Percentiles rank a stretch among this genome's conserved stretches.
Evolutionary conservation across 805 yeast species (phyloP).

Genomic region (Candida quercuum): DNA sequence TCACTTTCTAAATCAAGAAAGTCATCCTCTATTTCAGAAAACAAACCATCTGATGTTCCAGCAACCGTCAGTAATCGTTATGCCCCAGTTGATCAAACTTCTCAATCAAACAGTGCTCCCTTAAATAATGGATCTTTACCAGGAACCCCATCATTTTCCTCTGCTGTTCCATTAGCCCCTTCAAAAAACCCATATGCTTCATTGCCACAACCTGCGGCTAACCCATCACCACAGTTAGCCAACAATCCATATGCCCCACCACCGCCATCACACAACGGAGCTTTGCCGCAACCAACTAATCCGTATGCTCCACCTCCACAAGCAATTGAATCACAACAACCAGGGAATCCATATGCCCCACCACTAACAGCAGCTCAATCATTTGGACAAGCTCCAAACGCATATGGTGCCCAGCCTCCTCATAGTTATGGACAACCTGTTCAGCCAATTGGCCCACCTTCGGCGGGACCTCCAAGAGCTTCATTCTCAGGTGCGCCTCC

Average conservation of each 20-base stretch:
- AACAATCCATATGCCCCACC: slow-evolving; percentile 9
- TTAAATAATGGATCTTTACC: slow-evolving; percentile 29
- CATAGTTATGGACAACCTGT: slow-evolving; percentile 18
- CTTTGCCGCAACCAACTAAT: slow-evolving; percentile 27
- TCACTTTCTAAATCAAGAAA: slow-evolving; percentile 23
- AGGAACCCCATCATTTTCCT: slow-evolving; percentile 19
- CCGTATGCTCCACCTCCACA: slow-evolving; percentile 27
- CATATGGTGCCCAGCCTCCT: slow-evolving; percentile 20
- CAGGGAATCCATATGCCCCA: slow-evolving; percentile 35
- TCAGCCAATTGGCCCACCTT: slow-evolving; percentile 23
- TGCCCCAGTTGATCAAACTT: slow-evolving; percentile 26
- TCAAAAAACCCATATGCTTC: slow-evolving; percentile 31
- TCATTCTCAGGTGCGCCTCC: too few species aligned
- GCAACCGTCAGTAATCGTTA: slow-evolving; percentile 27
- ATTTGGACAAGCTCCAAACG: too few species aligned
- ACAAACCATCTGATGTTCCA: slow-evolving; percentile 21
- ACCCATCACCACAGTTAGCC: neutral
- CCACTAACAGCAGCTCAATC: slow-evolving; percentile 11
- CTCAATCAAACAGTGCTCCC: slow-evolving; percentile 14
- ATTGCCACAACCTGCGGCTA: slow-evolving; percentile 10
- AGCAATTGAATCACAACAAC: slow-evolving; percentile 14
- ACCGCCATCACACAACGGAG: slow-evolving; percentile 6
- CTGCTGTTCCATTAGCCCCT: slow-evolving; percentile 12
- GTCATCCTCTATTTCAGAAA: slow-evolving; percentile 9
- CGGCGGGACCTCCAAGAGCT: too few species aligned